A percentile compares a stretch with the other conserved stretches of the same genome.
These are phyloP conservation scores for Plantago ovata DNA, from an alignment of 257 asterid genomes.

Conservation along the genomic window DNA sequence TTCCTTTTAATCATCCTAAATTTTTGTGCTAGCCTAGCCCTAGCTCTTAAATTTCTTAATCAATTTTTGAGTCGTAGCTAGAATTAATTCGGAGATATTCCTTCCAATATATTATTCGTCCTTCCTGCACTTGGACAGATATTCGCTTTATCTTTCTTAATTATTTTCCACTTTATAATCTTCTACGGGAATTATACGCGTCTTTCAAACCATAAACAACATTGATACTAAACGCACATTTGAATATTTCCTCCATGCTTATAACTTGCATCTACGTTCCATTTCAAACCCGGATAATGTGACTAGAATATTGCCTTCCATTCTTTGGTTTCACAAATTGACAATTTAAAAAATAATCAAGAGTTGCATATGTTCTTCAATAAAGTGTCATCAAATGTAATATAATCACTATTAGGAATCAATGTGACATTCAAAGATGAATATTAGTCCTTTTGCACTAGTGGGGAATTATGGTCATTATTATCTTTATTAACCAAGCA, in stretches of 20 bases:
- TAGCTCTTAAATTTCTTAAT: conserved; percentile 48
- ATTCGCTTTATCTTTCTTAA: conserved; percentile 41
- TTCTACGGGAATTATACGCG: conserved; percentile 49
- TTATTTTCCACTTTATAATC: conserved; percentile 27
- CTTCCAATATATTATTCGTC: conserved; percentile 36
- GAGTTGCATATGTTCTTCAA: neutral
- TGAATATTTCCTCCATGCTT: conserved; percentile 51
- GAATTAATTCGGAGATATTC: conserved; percentile 85
- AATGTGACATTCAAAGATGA: conserved; percentile 27
- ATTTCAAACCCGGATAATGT: neutral
- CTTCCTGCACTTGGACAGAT: conserved; percentile 43
- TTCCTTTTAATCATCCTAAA: conserved; percentile 47
- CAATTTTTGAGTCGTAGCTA: conserved; percentile 10
- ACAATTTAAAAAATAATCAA: neutral
- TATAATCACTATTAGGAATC: conserved; percentile 32
- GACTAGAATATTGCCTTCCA: conserved; percentile 1
- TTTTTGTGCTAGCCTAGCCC: conserved; percentile 40
- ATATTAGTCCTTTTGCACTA: neutral
- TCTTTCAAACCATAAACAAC: conserved; percentile 61
- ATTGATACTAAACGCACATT: conserved; percentile 56
- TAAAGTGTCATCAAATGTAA: neutral
- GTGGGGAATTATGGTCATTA: no score
- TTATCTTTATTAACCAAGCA: no score
- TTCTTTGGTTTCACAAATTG: neutral
- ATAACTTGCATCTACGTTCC: neutral